A percentile compares a stretch with the other conserved stretches of the same genome.
These are phyloP conservation scores for Aspergillus indologenus DNA, from an alignment of 495 filamentous ascomycete genomes.

Conservation along the genomic window DNA sequence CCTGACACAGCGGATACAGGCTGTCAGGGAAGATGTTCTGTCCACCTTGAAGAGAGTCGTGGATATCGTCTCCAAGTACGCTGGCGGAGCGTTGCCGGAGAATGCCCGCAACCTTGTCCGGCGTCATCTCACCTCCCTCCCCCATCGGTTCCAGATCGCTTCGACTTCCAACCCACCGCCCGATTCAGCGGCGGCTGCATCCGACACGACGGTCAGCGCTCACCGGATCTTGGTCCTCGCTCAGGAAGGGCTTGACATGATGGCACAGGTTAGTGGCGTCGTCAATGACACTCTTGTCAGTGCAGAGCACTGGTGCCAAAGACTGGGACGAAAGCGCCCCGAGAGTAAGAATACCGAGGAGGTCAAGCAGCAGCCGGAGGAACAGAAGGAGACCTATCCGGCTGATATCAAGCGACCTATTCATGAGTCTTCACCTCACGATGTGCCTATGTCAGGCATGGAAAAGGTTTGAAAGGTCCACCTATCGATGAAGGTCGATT, in stretches of 20 bases:
- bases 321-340: conserved; percentile 57
- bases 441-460: conserved; percentile 42
- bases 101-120: conserved; percentile 77
- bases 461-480: conserved; percentile 27
- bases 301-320: conserved; percentile 83
- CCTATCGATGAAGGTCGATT: background rate
- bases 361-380: conserved; percentile 24
- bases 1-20: conserved; percentile 59
- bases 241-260: conserved; percentile 84
- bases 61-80: conserved; percentile 75
- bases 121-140: conserved; percentile 73
- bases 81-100: conserved; percentile 78
- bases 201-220: conserved; percentile 51
- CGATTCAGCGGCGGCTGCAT: conserved; percentile 31
- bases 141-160: conserved; percentile 65
- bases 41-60: conserved; percentile 73
- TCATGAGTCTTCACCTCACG: conserved; percentile 21
- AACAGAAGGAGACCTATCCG: conserved; percentile 22
- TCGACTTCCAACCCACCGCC: conserved; percentile 44
- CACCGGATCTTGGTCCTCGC: conserved; percentile 75
- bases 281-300: conserved; percentile 80
- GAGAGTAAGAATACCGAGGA: conserved; percentile 25
- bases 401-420: conserved; percentile 39
- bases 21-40: conserved; percentile 69
- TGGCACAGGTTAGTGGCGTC: conserved; percentile 75